Evolutionary conservation across 805 yeast species (phyloP).

Genomic region (Ogataea degrootiae): DNA sequence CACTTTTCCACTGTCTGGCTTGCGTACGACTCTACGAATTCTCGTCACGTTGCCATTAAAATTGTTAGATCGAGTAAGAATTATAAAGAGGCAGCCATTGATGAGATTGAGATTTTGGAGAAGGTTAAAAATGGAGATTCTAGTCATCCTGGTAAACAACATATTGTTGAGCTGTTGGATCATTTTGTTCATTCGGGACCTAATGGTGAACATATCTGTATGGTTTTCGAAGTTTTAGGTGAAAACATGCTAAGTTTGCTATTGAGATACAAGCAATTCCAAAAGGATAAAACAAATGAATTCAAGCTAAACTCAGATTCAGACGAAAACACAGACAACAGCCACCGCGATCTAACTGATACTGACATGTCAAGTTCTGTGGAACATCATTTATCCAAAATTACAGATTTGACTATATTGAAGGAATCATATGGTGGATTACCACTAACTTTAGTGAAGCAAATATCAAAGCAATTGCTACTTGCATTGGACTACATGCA

Average conservation of each 20-base stretch:
- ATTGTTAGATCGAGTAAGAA: conserved; percentile 50
- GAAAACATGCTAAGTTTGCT: conserved; percentile 52
- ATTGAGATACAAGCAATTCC: conserved; percentile 40
- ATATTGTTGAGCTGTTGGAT: conserved; percentile 50
- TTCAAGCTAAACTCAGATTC: conserved; percentile 12
- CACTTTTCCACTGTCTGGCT: conserved; percentile 72
- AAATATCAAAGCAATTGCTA: conserved; percentile 51
- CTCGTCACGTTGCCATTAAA: conserved; percentile 55
- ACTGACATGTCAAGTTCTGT: neutral
- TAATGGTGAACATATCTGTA: conserved; percentile 59
- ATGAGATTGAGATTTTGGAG: conserved; percentile 51
- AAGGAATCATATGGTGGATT: conserved; percentile 46
- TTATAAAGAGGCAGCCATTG: conserved; percentile 60
- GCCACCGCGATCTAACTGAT: no score
- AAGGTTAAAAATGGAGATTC: conserved; percentile 26
- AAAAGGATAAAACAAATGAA: conserved; percentile 27
- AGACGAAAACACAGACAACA: neutral
- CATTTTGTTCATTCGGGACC: conserved; percentile 56
- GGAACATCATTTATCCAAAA: conserved; percentile 20
- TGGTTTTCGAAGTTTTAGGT: conserved; percentile 64
- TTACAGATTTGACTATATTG: conserved; percentile 31
- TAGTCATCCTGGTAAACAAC: conserved; percentile 46
- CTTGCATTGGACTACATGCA: conserved; percentile 56
- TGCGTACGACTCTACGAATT: conserved; percentile 36
- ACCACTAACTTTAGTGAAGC: conserved; percentile 50